A percentile compares a stretch with the other conserved stretches of the same genome.
Conservation (phyloP, 139 green algal species). For the Tetraselmis chui region DNA sequence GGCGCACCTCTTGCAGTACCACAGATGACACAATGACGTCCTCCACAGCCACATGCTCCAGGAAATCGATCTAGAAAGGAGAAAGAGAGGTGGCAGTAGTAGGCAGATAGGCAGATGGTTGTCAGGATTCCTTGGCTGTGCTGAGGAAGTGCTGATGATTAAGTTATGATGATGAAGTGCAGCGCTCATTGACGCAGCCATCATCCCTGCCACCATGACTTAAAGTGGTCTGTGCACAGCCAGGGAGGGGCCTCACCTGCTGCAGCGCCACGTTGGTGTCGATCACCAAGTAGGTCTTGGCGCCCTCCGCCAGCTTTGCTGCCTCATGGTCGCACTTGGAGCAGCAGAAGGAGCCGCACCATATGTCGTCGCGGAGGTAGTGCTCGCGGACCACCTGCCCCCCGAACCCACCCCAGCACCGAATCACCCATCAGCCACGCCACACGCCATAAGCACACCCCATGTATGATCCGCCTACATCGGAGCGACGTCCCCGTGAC, state of each 20-base stretch:
- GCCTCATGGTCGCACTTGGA: constrained; percentile 53
- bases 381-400: constrained; percentile 85
- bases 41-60: constrained; percentile 78
- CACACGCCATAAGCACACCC: too few relatives aligned
- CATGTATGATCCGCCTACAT: too few relatives aligned
- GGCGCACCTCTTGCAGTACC: constrained; percentile 69
- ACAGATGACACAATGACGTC: constrained; percentile 78
- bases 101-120: too few relatives aligned
- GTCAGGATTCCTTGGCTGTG: too few relatives aligned
- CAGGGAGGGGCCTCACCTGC: constrained; percentile 55
- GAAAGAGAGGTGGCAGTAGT: too few relatives aligned
- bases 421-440: not conserved
- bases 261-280: constrained; percentile 93
- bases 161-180: too few relatives aligned
- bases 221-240: too few relatives aligned
- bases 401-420: too few relatives aligned
- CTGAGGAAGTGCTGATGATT: too few relatives aligned
- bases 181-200: too few relatives aligned
- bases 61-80: constrained; percentile 73
- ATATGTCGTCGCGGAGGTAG: constrained; percentile 97
- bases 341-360: constrained; percentile 55
- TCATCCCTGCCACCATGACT: too few relatives aligned
- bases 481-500: too few relatives aligned
- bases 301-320: constrained; percentile 52
- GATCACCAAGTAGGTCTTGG: constrained; percentile 76